phyloP scores from a whole-genome alignment of 495 filamentous ascomycete genomes.

The Clavariopsis aquatica region DNA sequence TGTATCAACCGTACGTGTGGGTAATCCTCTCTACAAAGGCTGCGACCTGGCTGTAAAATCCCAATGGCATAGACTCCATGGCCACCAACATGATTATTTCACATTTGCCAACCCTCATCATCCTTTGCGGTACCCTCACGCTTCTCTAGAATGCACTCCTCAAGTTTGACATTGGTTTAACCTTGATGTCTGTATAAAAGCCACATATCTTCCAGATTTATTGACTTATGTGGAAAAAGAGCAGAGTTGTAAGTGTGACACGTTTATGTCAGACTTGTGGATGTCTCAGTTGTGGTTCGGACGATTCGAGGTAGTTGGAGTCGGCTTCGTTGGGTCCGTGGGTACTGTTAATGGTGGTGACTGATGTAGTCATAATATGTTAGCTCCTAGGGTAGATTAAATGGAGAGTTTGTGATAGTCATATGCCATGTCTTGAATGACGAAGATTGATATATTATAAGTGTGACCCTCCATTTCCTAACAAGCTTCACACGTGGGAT shows the following conservation, averaged over 20 bases:
- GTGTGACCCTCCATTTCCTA: too few relatives aligned
- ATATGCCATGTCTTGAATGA: too few relatives aligned
- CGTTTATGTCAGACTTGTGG: not conserved
- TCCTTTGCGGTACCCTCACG: not conserved
- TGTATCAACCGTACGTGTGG: too few relatives aligned
- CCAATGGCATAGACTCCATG: not conserved
- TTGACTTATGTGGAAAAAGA: not conserved
- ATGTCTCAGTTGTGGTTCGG: conserved; percentile 3
- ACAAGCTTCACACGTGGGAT: too few relatives aligned
- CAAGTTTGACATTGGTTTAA: not conserved
- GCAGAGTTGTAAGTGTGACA: conserved; percentile 8
- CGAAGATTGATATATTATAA: too few relatives aligned
- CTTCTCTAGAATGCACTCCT: not conserved
- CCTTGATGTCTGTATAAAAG: conserved; percentile 1
- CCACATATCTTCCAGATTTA: not conserved
- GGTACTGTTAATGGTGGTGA: not conserved
- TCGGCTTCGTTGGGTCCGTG: conserved; percentile 15
- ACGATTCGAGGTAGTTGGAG: conserved; percentile 12
- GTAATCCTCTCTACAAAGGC: too few relatives aligned
- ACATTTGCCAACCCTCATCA: not conserved
- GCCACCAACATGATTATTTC: not conserved
- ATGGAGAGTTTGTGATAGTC: too few relatives aligned
- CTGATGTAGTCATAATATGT: too few relatives aligned
- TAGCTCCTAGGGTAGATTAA: not conserved
- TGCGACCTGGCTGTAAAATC: too few relatives aligned